Base-by-base conservation (phyloP, 495 filamentous ascomycete genomes). In the Hypoxylon perforatum region DNA sequence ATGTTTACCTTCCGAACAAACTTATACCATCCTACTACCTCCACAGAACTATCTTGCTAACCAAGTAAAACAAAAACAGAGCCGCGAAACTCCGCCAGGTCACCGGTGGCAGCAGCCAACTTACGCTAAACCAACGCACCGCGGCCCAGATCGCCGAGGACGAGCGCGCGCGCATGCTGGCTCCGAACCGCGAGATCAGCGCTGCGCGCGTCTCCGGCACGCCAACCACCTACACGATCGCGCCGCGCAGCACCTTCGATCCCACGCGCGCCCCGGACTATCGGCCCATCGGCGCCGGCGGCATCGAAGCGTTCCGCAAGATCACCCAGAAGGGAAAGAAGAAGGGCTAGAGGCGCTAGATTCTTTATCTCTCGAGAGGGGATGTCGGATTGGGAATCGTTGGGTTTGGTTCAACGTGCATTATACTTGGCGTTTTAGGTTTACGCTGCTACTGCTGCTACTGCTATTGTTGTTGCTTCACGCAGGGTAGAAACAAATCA, bases 211-310 rank as follows among this genome's bases (percentile, higher is more conserved):
- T 89, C 49, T 86, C 91, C 21, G 85, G 85, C 39, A 82, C 87
- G n/a, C 86, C 89, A 30, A 86, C 88, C 36, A 93, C 87, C 63
- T 97, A 97, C 74, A 92, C 88, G 0, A 83, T 96, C 66, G 93
- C 91, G 33, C 93, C 93, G 14, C 84, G 74, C 57, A 86, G 84
- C 69, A 86, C 79, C 4, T 85, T 84, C 56, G 81, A 85, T 65
- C 73, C 76, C 0, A 74, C 58, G 4, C 72, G 68, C 38, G 71
- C 69, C 1, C 57, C 76, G 10, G 74, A 80, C 39, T 71, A 76
- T 44, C 85, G 87, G 65, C 90, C 90, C 4, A 79, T 92, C 71
- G 92, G 92, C 25, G 84, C 88, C 39, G 86, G 85, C 61, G 91
- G 91, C 50, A 85, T 91, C 73, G 91, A 93, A 69, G 90, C 91